Percentiles rank a stretch among this genome's conserved stretches.
Evolutionary conservation across 352 stramenopile genomes (phyloP).

Genomic region (Aphanomyces stellatus): DNA sequence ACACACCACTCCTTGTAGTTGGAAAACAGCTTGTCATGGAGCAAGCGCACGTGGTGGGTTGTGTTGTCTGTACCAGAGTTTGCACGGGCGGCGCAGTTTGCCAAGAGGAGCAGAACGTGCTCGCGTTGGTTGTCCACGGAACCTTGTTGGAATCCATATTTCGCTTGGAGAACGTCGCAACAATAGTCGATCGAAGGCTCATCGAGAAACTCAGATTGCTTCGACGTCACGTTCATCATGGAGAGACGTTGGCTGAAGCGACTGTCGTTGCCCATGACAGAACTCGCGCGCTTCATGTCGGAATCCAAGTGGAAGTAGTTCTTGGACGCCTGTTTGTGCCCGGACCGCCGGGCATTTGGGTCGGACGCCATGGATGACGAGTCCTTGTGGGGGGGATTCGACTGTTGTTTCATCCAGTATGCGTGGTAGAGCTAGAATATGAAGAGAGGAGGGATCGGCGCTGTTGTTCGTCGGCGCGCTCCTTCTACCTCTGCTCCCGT

Average conservation of each 20-base stretch:
- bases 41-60: constrained; percentile 48
- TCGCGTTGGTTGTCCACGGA: constrained; percentile 78
- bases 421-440: not conserved
- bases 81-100: constrained; percentile 32
- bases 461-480: not conserved
- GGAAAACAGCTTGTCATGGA: constrained; percentile 57
- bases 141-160: constrained; percentile 80
- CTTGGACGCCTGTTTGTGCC: constrained; percentile 14
- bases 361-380: not conserved
- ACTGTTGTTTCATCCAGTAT: not conserved
- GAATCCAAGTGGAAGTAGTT: constrained; percentile 20
- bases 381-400: not conserved
- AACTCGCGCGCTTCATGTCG: constrained; percentile 17
- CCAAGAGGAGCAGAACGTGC: constrained; percentile 68
- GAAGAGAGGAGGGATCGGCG: not conserved
- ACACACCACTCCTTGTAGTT: constrained; percentile 76
- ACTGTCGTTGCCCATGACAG: constrained; percentile 3
- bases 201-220: constrained; percentile 26
- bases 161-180: constrained; percentile 63
- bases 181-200: constrained; percentile 76
- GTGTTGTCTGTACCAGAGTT: constrained; percentile 35
- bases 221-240: constrained; percentile 16
- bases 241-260: constrained; percentile 18
- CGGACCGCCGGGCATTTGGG: not conserved
- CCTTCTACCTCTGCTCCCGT: not conserved